phyloP scores from a whole-genome alignment of 768 basidiomycete species.

The Leccinum variicolor region DNA sequence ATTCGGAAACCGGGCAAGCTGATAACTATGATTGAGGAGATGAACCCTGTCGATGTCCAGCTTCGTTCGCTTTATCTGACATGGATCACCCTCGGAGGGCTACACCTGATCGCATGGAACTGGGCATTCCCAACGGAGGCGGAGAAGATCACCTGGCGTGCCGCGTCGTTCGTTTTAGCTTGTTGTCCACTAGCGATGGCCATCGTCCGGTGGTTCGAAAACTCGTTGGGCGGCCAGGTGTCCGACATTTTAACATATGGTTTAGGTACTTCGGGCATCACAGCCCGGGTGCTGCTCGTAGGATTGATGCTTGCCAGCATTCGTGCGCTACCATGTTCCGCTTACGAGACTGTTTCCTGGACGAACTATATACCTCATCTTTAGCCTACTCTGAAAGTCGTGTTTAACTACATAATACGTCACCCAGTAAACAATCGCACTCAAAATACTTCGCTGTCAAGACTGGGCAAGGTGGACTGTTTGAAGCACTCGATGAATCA shows the following conservation, averaged over 20 bases:
- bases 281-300: background rate
- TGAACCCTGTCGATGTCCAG: background rate
- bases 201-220: background rate
- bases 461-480: background rate
- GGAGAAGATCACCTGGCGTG: background rate
- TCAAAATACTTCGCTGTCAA: background rate
- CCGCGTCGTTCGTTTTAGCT: background rate
- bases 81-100: background rate
- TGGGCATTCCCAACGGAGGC: background rate
- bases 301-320: slow-evolving; percentile 3
- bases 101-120: slow-evolving; percentile 4
- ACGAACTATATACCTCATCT: slow-evolving; percentile 1
- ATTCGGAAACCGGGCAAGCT: background rate
- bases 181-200: background rate
- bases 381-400: background rate
- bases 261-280: background rate
- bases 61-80: background rate
- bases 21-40: background rate
- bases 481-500: background rate
- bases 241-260: background rate
- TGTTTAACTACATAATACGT: background rate
- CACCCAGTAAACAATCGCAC: background rate
- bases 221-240: background rate
- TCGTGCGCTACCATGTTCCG: background rate
- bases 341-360: slow-evolving; percentile 1